Percentiles rank a stretch among this genome's conserved stretches.
Evolutionary conservation across 1,284 basidiomycete species (phyloP).

Genomic region (Cryptococcus wingfieldii): DNA sequence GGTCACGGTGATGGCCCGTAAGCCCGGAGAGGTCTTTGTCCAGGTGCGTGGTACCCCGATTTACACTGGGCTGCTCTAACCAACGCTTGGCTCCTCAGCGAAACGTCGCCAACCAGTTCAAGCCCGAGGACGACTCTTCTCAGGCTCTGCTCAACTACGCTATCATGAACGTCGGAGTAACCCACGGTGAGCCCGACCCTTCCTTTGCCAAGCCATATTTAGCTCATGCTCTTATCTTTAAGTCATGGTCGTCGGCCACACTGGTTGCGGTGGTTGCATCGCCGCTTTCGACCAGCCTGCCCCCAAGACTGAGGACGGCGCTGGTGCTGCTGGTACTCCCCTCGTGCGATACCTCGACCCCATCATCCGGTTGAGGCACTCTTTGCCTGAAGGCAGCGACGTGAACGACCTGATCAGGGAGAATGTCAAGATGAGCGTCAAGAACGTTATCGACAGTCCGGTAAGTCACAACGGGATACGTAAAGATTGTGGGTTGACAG

Average conservation of each 20-base stretch:
- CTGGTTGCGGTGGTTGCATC: conserved; percentile 69
- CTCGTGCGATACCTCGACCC: conserved; percentile 70
- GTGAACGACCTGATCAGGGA: conserved; percentile 63
- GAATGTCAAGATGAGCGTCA: conserved; percentile 72
- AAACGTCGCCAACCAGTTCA: conserved; percentile 64
- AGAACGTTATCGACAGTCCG: conserved; percentile 61
- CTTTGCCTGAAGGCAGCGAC: conserved; percentile 52
- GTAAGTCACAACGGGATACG: conserved; percentile 16
- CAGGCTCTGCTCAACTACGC: conserved; percentile 78
- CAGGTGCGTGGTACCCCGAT: conserved; percentile 40
- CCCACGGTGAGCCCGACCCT: conserved; percentile 60
- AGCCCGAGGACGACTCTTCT: conserved; percentile 69
- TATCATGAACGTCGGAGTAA: conserved; percentile 68
- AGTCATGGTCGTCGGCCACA: conserved; percentile 80
- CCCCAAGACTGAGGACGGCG: conserved; percentile 25
- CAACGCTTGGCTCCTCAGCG: conserved; percentile 10
- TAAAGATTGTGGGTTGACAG: not conserved
- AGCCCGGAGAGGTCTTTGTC: conserved; percentile 66
- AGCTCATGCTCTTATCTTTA: conserved; percentile 3
- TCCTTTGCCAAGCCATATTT: not conserved
- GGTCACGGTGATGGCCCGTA: conserved; percentile 37
- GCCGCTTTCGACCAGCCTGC: conserved; percentile 54
- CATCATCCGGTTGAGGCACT: conserved; percentile 58
- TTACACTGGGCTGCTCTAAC: not conserved
- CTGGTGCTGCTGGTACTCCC: conserved; percentile 47